These are phyloP conservation scores for Penicillium verhagenii DNA, from an alignment of 495 filamentous ascomycete genomes.

Conservation along the genomic window DNA sequence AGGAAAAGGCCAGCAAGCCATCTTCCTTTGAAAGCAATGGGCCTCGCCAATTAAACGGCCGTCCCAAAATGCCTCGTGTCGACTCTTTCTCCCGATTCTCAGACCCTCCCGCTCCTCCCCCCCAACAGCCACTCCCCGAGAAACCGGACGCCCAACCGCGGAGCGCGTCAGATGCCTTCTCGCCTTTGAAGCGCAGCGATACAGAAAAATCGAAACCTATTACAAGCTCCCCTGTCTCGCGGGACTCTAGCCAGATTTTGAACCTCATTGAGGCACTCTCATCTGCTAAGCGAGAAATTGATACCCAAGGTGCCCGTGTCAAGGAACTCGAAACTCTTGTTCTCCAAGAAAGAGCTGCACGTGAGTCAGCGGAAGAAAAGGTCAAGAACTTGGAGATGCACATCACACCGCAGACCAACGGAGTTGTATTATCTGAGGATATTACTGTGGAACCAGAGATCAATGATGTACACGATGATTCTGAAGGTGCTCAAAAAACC, in stretches of 20 bases:
- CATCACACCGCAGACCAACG: slow-evolving; percentile 17
- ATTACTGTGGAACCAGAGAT: slow-evolving; percentile 5
- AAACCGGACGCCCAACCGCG: slow-evolving; percentile 71
- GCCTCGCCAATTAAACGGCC: slow-evolving; percentile 44
- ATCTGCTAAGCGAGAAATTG: slow-evolving; percentile 75
- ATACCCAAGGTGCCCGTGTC: slow-evolving; percentile 72
- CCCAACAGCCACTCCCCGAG: slow-evolving; percentile 85
- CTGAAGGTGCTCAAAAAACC: slow-evolving; percentile 11
- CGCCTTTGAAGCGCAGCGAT: slow-evolving; percentile 66
- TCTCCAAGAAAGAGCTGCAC: slow-evolving; percentile 73
- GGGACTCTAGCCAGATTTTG: slow-evolving; percentile 71
- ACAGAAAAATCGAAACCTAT: slow-evolving; percentile 68
- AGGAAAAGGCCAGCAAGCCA: slow-evolving; percentile 50
- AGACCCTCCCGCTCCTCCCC: slow-evolving; percentile 87
- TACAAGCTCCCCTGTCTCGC: slow-evolving; percentile 60
- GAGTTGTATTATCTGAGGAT: not conserved
- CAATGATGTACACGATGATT: slow-evolving; percentile 29
- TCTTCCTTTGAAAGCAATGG: slow-evolving; percentile 37
- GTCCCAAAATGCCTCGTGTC: slow-evolving; percentile 57
- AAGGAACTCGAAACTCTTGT: slow-evolving; percentile 79
- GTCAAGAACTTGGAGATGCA: slow-evolving; percentile 66
- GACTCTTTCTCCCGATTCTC: slow-evolving; percentile 66
- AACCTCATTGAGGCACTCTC: slow-evolving; percentile 79
- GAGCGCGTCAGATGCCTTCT: slow-evolving; percentile 40
- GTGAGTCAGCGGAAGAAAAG: slow-evolving; percentile 79